phyloP scores from a whole-genome alignment of 1,139 yeast species.

The Candida sanyaensis region DNA sequence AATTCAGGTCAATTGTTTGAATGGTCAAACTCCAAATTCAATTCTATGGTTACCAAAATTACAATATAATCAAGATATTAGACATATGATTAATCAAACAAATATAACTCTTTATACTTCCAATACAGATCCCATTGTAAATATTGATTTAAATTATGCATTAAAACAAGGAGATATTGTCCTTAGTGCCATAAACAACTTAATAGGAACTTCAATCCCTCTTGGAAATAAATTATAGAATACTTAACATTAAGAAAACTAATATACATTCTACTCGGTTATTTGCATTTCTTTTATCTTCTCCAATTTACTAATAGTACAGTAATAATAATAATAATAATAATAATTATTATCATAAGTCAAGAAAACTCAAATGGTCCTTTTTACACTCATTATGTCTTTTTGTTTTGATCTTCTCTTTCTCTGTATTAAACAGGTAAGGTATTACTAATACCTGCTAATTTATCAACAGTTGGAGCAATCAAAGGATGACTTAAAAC shows the following conservation, averaged over 20 bases:
- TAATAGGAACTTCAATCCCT: slow-evolving; percentile 5
- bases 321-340: not conserved
- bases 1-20: slow-evolving; percentile 1
- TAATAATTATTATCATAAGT: too few relatives aligned
- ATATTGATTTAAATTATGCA: slow-evolving; percentile 19
- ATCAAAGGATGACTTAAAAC: slow-evolving; percentile 75
- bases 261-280: not conserved
- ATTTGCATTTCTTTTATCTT: not conserved
- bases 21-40: slow-evolving; percentile 9
- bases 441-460: slow-evolving; percentile 45
- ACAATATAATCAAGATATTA: not conserved
- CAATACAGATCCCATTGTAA: not conserved
- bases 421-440: slow-evolving; percentile 28
- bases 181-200: slow-evolving; percentile 13
- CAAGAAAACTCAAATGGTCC: not conserved
- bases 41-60: slow-evolving; percentile 25
- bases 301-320: not conserved
- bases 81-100: not conserved
- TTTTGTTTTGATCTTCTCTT: not conserved
- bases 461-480: slow-evolving; percentile 67
- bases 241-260: not conserved
- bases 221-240: slow-evolving; percentile 7
- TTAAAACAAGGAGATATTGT: slow-evolving; percentile 16
- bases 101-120: not conserved
- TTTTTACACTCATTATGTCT: not conserved